phyloP scores from a whole-genome alignment of 441 rosid genomes.

The Pelargonium citronellum region DNA sequence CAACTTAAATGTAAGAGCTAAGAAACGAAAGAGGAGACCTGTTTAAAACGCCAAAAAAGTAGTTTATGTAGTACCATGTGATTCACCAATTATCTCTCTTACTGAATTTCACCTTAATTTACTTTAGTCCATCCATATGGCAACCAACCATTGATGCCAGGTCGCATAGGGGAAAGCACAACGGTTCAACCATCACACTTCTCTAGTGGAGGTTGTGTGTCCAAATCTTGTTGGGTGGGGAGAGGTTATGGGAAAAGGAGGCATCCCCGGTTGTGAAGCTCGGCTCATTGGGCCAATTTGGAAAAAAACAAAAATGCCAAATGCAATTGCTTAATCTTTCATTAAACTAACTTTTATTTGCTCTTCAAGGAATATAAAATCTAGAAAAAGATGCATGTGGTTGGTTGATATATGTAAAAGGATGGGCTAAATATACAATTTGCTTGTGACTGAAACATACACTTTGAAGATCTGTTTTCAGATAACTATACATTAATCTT shows the following conservation, averaged over 20 bases:
- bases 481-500: background rate
- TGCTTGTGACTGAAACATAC: background rate
- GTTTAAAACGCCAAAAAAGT: slow-evolving; percentile 2
- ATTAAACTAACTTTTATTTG: background rate
- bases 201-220: too few species aligned
- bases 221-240: too few species aligned
- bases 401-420: background rate
- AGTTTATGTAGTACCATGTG: background rate
- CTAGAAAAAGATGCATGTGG: slow-evolving; percentile 2
- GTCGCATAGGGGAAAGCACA: too few species aligned
- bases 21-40: slow-evolving; percentile 10
- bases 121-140: background rate
- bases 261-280: too few species aligned
- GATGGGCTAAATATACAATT: background rate
- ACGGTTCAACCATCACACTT: too few species aligned
- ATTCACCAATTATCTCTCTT: background rate
- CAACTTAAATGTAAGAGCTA: slow-evolving; percentile 19
- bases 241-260: too few species aligned
- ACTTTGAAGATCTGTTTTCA: background rate
- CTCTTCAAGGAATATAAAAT: background rate
- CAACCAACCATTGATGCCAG: background rate
- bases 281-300: too few species aligned
- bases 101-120: background rate
- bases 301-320: too few species aligned
- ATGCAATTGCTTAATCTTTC: background rate